Percentiles rank a stretch among this genome's conserved stretches.
These are phyloP conservation scores for Aspergillus avenaceus DNA, from an alignment of 495 filamentous ascomycete genomes.

Conservation along the genomic window DNA sequence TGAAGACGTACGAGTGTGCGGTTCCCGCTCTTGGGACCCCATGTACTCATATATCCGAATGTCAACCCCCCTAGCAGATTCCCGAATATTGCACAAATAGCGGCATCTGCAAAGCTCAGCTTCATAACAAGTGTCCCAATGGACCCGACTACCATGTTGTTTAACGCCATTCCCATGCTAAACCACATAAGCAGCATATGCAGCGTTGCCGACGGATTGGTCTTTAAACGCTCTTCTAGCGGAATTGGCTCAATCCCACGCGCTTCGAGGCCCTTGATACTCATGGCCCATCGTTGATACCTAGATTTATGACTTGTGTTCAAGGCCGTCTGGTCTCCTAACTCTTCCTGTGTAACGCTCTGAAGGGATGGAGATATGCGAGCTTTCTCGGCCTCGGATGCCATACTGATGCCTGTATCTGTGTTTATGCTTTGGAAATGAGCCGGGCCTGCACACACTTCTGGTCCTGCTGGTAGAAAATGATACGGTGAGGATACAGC, in stretches of 20 bases:
- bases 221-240: slow-evolving; percentile 43
- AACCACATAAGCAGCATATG: slow-evolving; percentile 72
- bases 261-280: slow-evolving; percentile 54
- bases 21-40: slow-evolving; percentile 67
- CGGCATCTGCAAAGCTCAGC: slow-evolving; percentile 62
- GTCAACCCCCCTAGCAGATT: slow-evolving; percentile 52
- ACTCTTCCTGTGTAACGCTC: slow-evolving; percentile 17
- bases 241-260: slow-evolving; percentile 66
- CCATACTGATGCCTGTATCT: slow-evolving; percentile 8
- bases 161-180: slow-evolving; percentile 66
- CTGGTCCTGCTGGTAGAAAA: neutral
- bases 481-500: neutral
- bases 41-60: slow-evolving; percentile 71
- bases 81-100: slow-evolving; percentile 62
- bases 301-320: slow-evolving; percentile 8
- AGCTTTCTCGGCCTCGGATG: slow-evolving; percentile 11
- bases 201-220: slow-evolving; percentile 33
- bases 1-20: slow-evolving; percentile 57
- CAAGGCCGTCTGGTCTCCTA: neutral
- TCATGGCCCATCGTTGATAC: slow-evolving; percentile 30
- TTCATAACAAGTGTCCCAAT: slow-evolving; percentile 62
- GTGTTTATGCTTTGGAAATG: neutral
- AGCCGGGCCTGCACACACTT: neutral
- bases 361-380: slow-evolving; percentile 13
- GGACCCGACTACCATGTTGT: slow-evolving; percentile 67